Conservation (phyloP, 2,329 filamentous ascomycete genomes). For the Myriosclerotinia duriaeana region DNA sequence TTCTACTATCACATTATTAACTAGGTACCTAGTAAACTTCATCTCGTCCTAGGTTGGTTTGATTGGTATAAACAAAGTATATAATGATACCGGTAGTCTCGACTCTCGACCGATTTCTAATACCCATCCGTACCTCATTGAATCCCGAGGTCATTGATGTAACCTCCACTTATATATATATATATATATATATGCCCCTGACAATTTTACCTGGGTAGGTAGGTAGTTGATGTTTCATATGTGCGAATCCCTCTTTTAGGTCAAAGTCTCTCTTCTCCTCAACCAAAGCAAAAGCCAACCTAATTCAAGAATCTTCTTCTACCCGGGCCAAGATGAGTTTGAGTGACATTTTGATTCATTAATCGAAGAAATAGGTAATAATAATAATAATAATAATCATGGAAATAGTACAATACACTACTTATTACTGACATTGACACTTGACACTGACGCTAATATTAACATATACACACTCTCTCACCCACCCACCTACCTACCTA, state of each 20-base stretch:
- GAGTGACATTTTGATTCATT: slow-evolving; percentile 19
- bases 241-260: slow-evolving; percentile 3
- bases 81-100: neutral
- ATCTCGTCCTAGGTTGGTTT: neutral
- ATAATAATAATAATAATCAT: too few relatives aligned
- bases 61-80: neutral
- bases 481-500: too few relatives aligned
- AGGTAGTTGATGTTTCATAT: slow-evolving; percentile 12
- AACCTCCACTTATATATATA: slow-evolving; percentile 5
- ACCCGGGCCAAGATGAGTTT: neutral
- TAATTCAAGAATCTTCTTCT: neutral
- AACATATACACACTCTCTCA: too few relatives aligned
- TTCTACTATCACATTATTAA: too few relatives aligned
- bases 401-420: too few relatives aligned
- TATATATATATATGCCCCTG: too few relatives aligned
- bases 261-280: neutral
- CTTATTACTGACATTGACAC: too few relatives aligned
- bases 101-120: neutral
- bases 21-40: neutral
- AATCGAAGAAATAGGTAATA: neutral
- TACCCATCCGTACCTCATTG: neutral
- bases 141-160: neutral
- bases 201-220: neutral
- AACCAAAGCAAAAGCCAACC: neutral
- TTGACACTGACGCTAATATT: too few relatives aligned